A percentile compares a stretch with the other conserved stretches of the same genome.
Conservation (phyloP, 441 rosid genomes). For the California macrophylla region DNA sequence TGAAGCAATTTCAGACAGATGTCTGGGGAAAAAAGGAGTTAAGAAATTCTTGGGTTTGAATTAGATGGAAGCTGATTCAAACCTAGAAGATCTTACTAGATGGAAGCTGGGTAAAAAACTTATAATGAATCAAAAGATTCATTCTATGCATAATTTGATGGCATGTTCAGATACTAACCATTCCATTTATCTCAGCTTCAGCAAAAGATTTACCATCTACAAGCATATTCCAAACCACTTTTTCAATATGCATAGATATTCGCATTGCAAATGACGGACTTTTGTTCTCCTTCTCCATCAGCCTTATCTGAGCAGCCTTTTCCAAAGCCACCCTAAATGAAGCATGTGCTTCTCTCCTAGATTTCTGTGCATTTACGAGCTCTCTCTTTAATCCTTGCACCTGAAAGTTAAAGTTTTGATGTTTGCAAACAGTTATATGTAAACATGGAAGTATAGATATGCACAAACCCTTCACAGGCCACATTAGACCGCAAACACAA, state of each 20-base stretch:
- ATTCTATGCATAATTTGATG: neutral
- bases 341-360: slow-evolving; percentile 66
- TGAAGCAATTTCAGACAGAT: neutral
- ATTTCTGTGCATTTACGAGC: slow-evolving; percentile 51
- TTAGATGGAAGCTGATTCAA: slow-evolving; percentile 1
- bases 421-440: neutral
- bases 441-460: neutral
- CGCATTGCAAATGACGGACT: slow-evolving; percentile 98
- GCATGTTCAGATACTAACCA: slow-evolving; percentile 48
- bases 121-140: slow-evolving; percentile 1
- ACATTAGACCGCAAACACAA: neutral
- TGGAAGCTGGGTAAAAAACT: neutral
- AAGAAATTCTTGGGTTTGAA: neutral
- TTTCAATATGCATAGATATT: slow-evolving; percentile 68
- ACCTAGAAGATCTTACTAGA: neutral
- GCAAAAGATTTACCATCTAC: slow-evolving; percentile 94
- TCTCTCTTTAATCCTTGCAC: slow-evolving; percentile 64
- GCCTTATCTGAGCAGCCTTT: slow-evolving; percentile 75
- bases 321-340: slow-evolving; percentile 61
- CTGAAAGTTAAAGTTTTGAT: slow-evolving; percentile 28
- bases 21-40: neutral
- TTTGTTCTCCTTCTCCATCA: slow-evolving; percentile 91
- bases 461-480: neutral
- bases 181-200: slow-evolving; percentile 95
- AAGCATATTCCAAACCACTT: slow-evolving; percentile 95